phyloP scores from a whole-genome alignment of 2,329 filamentous ascomycete genomes.

The Cercospora janseana region DNA sequence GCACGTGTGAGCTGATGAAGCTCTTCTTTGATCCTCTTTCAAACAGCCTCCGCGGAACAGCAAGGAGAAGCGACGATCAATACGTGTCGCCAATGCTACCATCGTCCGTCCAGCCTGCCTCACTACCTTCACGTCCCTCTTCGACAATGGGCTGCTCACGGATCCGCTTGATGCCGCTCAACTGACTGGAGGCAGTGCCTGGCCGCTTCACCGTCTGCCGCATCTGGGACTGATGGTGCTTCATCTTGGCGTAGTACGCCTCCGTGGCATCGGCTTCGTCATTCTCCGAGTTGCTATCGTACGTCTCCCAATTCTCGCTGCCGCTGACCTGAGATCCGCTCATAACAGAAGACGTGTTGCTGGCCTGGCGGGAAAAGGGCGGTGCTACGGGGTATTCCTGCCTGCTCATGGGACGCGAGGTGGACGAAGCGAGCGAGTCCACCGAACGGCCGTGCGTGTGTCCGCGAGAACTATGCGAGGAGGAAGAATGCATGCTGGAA shows the following conservation, averaged over 20 bases:
- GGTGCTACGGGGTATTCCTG: slow-evolving; percentile 33
- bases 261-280: slow-evolving; percentile 66
- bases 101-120: slow-evolving; percentile 40
- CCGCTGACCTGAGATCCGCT: slow-evolving; percentile 45
- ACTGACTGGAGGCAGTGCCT: slow-evolving; percentile 16
- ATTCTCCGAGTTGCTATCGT: slow-evolving; percentile 62
- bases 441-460: slow-evolving; percentile 21
- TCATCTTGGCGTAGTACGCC: slow-evolving; percentile 74
- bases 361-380: slow-evolving; percentile 34
- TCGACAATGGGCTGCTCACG: slow-evolving; percentile 32
- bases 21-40: neutral
- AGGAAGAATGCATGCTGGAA: slow-evolving; percentile 25
- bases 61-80: slow-evolving; percentile 24
- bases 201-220: slow-evolving; percentile 38
- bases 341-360: slow-evolving; percentile 38
- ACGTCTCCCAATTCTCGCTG: slow-evolving; percentile 98
- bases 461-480: slow-evolving; percentile 11
- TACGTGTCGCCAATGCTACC: slow-evolving; percentile 38
- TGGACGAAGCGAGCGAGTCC: slow-evolving; percentile 29
- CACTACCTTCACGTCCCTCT: slow-evolving; percentile 35
- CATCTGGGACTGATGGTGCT: slow-evolving; percentile 53
- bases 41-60: neutral
- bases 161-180: slow-evolving; percentile 29
- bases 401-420: slow-evolving; percentile 32
- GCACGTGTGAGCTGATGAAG: neutral